Percentiles rank a stretch among this genome's conserved stretches.
Evolutionary conservation across 2,329 filamentous ascomycete genomes (phyloP).

Genomic region (Mycosphaerelloides madeirae): DNA sequence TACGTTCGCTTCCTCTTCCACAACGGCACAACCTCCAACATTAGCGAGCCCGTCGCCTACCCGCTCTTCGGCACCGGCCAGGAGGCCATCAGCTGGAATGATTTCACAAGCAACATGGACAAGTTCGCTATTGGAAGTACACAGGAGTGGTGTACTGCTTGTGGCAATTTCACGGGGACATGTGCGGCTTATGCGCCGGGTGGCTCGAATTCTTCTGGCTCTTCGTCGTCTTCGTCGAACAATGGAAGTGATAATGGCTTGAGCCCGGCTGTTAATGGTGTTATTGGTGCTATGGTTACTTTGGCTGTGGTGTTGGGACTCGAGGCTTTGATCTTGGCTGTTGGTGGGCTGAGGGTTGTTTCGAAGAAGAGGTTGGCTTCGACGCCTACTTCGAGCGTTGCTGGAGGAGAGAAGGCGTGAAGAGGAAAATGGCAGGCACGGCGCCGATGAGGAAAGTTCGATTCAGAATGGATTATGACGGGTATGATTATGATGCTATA

Average conservation of each 20-base stretch:
- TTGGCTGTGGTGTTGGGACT: constrained; percentile 58
- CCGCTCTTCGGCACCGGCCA: constrained; percentile 57
- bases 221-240: constrained; percentile 12
- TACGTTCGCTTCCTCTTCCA: constrained; percentile 59
- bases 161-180: constrained; percentile 65
- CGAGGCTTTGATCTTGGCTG: constrained; percentile 49
- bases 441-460: no score
- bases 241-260: constrained; percentile 44
- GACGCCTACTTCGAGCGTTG: neutral
- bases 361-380: constrained; percentile 47
- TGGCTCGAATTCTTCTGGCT: constrained; percentile 5
- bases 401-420: no score
- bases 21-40: constrained; percentile 53
- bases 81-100: constrained; percentile 59
- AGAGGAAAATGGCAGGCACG: no score
- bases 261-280: constrained; percentile 69
- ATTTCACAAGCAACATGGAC: constrained; percentile 60
- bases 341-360: constrained; percentile 56
- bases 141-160: constrained; percentile 66
- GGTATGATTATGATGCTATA: no score
- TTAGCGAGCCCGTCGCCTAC: constrained; percentile 48
- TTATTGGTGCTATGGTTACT: constrained; percentile 69
- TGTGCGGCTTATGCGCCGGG: constrained; percentile 51
- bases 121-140: constrained; percentile 64
- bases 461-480: no score